Evolutionary conservation across 2,329 filamentous ascomycete species (phyloP), one percentile per base, ranked within the genome.

Genomic region (Chaetomium olivaceum): DNA sequence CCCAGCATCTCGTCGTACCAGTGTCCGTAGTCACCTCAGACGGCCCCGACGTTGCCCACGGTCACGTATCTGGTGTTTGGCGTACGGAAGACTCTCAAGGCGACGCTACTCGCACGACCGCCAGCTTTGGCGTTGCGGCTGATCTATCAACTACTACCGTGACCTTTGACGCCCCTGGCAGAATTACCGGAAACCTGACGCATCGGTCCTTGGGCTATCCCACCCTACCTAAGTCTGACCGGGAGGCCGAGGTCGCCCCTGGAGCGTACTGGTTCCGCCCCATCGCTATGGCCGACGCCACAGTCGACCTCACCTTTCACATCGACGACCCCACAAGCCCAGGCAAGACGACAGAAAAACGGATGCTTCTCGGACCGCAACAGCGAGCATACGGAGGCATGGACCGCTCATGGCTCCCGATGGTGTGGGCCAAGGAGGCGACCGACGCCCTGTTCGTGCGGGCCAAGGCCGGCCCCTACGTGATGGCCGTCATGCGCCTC

Each of bases 11-110:
- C 2, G 31, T 43, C 4, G 12, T 43, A 2, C 55, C 55, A 12
- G 55, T 23, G 33, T 58, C 55, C 11, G 29, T 58, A n/a, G 55
- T 58, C 39, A 43, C 39, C 16, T 43, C 39, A 43, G 55, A 43
- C 14, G 55, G 55, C 36, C 19, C 55, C 9, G 39, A 43, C 7
- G 39, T 43, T 19, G 55, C 9, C 29, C 29, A 29, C 14, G 55
- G 55, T 2, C 21, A 8, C 8, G 33, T 58, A 14, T 8, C 21
- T 19, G 55, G 55, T 14, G 55, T 25, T 12, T 58, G 55, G 55
- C 8, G 54, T 19, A 57, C 54, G 1, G 25, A 43, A n/a, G 39
- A 43, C 14, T n/a, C 54, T 14, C 27, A 43, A 4, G 33, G n/a
- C 12, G n/a, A 21, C 23, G 11, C 14, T 19, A 6, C 8, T 4